A percentile compares a stretch with the other conserved stretches of the same genome.
Evolutionary conservation across 129 eudicot genomes (phyloP).

Genomic region (Escallonia rubra): DNA sequence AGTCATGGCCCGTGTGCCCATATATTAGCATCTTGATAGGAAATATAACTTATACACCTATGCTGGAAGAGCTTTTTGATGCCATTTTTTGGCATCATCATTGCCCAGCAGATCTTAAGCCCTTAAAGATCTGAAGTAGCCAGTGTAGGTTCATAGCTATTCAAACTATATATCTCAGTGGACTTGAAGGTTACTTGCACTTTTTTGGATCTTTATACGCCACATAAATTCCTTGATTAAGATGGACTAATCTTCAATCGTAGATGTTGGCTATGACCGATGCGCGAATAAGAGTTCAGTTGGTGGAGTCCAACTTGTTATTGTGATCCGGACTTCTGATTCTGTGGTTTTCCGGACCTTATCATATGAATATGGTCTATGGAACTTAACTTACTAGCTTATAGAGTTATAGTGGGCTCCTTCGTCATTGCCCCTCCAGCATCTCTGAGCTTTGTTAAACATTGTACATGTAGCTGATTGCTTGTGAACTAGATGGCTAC

Average conservation of each 20-base stretch:
- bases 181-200: background rate
- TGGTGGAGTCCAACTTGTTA: background rate
- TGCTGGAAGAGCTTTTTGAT: background rate
- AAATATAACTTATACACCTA: background rate
- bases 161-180: background rate
- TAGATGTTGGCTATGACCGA: background rate
- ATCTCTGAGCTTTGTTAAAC: too few species aligned
- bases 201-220: background rate
- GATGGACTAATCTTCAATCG: background rate
- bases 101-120: background rate
- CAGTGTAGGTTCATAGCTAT: background rate
- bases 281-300: background rate
- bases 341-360: background rate
- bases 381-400: too few species aligned
- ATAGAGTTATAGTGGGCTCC: too few species aligned
- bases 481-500: too few species aligned
- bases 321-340: background rate
- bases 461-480: too few species aligned
- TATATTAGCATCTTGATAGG: background rate
- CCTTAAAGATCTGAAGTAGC: background rate
- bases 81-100: background rate
- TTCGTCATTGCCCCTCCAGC: too few species aligned
- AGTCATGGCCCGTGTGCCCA: background rate
- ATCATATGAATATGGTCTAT: too few species aligned
- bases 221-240: background rate